Evolutionary conservation across 768 basidiomycete genomes (phyloP), one percentile per base, ranked within the genome.

Genomic region (Sarcodon aspratus): DNA sequence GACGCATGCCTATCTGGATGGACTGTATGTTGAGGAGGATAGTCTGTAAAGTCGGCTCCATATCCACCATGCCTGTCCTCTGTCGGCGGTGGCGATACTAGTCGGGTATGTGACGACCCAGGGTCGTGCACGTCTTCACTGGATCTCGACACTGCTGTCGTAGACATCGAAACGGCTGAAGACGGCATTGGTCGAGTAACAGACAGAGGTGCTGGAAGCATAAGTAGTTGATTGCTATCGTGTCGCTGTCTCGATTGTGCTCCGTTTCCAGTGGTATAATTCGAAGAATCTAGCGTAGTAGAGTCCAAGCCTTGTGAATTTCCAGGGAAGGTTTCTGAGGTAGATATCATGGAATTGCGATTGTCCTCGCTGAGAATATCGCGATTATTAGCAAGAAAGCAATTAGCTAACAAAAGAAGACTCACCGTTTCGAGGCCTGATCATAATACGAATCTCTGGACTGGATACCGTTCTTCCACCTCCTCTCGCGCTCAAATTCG

Each of bases 401-500:
- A 46, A 62, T 50, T 47, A 57, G 52, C 47, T 10, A 32, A 52
- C 40, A 50, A 47, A 32, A 12, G 48, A 47, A n/a, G 46, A 69
- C 79, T 52, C 61, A 86, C 86, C 77, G 70, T 62, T 63, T 83
- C 48, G 75, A 72, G 33, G 67, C 59, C 31, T 63, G 62, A 50
- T 86, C 84, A 59, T 80, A 76, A 58, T 74, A 79, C 18, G 80
- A 83, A 59, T 95, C 91, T 52, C 86, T 76, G 5, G 90, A 93
- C 54, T 84, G 79, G 17, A 78, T 78, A 7, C 91, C 93, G 60
- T 65, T 84, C 79, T 82, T 92, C 91, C 90, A 97, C 52, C 93
- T 75, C 55, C 95, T 70, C 55, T 98, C 96, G 45, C 95, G 73
- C 71, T 98, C 96, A 63, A 96, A 98, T 66, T 98, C 96, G 13